These are phyloP conservation scores for Penicillium samsonianum DNA, from an alignment of 495 filamentous ascomycete genomes.

Conservation along the genomic window DNA sequence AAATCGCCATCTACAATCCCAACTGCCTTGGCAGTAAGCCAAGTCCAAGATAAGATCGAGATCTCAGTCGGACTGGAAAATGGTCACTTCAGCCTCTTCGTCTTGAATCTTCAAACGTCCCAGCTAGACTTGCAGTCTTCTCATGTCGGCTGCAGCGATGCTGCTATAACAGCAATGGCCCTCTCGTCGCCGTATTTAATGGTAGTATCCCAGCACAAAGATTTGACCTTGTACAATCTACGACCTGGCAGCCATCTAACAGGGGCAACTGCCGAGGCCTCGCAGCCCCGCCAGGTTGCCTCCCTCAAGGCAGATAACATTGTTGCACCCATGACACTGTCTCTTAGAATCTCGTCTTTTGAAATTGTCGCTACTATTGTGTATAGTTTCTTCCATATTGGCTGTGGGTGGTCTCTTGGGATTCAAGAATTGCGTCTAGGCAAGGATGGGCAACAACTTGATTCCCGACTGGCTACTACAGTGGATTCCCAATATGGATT, in stretches of 20 bases:
- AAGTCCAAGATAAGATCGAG: constrained; percentile 31
- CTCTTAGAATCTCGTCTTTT: constrained; percentile 61
- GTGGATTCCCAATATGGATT: constrained; percentile 44
- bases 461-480: constrained; percentile 56
- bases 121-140: constrained; percentile 52
- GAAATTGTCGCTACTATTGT: constrained; percentile 79
- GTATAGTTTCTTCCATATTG: constrained; percentile 61
- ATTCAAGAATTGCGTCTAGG: constrained; percentile 81
- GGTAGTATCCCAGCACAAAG: constrained; percentile 70
- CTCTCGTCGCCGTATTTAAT: constrained; percentile 74
- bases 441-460: constrained; percentile 51
- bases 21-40: constrained; percentile 65
- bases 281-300: constrained; percentile 63
- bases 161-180: constrained; percentile 73
- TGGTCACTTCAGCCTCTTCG: constrained; percentile 72
- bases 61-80: constrained; percentile 75
- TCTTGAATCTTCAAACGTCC: constrained; percentile 47
- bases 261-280: constrained; percentile 16
- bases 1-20: constrained; percentile 43
- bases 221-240: constrained; percentile 75
- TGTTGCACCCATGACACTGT: constrained; percentile 75
- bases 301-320: constrained; percentile 82
- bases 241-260: constrained; percentile 14
- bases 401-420: constrained; percentile 80
- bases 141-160: constrained; percentile 57